These are phyloP conservation scores for Herpetospermum pedunculosum DNA, from an alignment of 306 rosid genomes.

Conservation along the genomic window DNA sequence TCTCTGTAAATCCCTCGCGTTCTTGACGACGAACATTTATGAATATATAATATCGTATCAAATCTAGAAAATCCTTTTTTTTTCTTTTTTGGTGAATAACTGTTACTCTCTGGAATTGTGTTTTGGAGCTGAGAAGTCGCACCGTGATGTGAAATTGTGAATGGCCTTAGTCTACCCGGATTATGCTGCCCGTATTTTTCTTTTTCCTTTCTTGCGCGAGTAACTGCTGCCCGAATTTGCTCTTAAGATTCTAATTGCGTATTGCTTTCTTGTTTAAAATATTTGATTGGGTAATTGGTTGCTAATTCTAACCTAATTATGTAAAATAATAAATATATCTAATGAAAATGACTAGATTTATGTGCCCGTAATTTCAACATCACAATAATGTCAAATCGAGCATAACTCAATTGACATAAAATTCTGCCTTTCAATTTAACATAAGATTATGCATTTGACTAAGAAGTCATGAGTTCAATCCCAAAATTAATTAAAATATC, in stretches of 20 bases:
- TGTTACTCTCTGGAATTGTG: neutral
- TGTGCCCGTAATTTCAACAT: too few species aligned
- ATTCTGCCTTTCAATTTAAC: too few species aligned
- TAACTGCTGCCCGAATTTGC: neutral
- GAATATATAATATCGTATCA: neutral
- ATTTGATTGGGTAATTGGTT: too few species aligned
- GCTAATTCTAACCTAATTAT: too few species aligned
- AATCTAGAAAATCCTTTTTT: neutral
- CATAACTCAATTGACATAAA: too few species aligned
- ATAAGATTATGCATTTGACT: too few species aligned
- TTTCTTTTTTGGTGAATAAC: neutral
- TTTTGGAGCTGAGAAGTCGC: neutral
- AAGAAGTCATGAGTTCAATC: too few species aligned
- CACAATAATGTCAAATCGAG: too few species aligned
- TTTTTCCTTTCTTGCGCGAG: neutral
- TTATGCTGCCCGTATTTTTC: neutral
- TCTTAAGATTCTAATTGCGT: neutral
- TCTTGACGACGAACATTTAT: neutral
- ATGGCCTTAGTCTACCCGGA: neutral
- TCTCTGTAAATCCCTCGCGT: constrained; percentile 9
- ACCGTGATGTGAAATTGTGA: neutral
- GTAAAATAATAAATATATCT: too few species aligned
- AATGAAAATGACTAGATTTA: too few species aligned
- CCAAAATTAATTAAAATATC: too few species aligned
- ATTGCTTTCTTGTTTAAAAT: too few species aligned